Base-by-base conservation (phyloP, 306 rosid genomes). In the Begonia masoniana region DNA sequence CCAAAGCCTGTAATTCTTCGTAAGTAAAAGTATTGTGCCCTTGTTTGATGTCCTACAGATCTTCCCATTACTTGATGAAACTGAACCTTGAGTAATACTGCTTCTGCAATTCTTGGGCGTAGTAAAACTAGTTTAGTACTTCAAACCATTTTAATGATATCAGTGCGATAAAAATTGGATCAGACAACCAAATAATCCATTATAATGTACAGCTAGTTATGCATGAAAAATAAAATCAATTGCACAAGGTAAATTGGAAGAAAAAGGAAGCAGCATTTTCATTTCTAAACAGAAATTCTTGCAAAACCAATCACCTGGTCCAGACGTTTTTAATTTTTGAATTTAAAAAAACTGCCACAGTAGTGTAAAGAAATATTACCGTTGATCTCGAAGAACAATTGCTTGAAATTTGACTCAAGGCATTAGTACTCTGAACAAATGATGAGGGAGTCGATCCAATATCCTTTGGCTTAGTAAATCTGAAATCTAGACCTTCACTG, bases 1-100 rank as follows among this genome's bases (percentile, higher is more conserved):
- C 97, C 71, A 91, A 56, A 41, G 71, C 76, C 72, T 75, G 74
- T 58, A 85, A 65, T 58, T 76, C 78, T 65, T 91, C 84, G 7
- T 78, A 85, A 53, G 73, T 69, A 64, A 77, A 83, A 69, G 74
- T 76, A 47, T 63, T 55, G 15, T 13, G 63, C 66, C 52, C 50
- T 60, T 74, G 45, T 54, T 70, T 15, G 69, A 58, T 54, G 70
- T 56, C 66, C 39, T 56, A 68, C 57, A 42, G 71, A 61, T 15
- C 36, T 64, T 60, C 60, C 47, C 61, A 63, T 68, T 74, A 60
- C 61, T 60, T 64, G 88, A 72, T 41, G 81, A 62, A 71, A 68
- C 67, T 1, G 78, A 68, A 56, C 69, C 74, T 55, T 41, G 76
- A 63, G 79, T 78, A 46, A 83, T 50, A 68, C 78, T 73, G 76